Evolutionary conservation across 2,329 filamentous ascomycete genomes (phyloP), one percentile per base, ranked within the genome.

Genomic region (Tolypocladium pustulatum): DNA sequence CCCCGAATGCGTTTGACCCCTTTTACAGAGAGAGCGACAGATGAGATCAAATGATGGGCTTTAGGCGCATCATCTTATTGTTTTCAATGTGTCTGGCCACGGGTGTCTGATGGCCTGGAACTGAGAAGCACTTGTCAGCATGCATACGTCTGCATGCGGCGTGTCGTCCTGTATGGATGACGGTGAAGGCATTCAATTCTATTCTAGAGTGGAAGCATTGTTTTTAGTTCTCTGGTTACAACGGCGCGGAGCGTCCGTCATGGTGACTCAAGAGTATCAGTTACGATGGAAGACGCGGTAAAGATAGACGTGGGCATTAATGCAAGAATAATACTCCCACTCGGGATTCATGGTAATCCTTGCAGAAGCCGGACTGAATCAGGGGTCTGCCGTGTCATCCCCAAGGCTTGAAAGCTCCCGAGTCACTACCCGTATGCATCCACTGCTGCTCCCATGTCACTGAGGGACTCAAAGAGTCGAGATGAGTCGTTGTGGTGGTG

Each of bases 1-100:
- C 62, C 70, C 15, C 61, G 61, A 17, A 55, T 63, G 54, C 66
- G 62, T 6, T 60, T 68, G 7, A 61, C 62, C 9, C 59, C 69
- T 4, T 63, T 66, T 32, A 54, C 53, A 27, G 30, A 53, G 32
- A n/a, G 40, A 20, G 27, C 22, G 32, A 40, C 17, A 2, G 46
- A 54, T 1, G 46, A 59, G 30, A 32, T n/a, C 2, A 37, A 37
- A 32, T 59, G 37, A 54, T 36, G n/a, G 22, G 34, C 13, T 27
- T 7, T 4, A 8, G 34, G 17, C 30, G 9, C 22, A 32, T 34
- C 46, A 52, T 12, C 17, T 34, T 20, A 34, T 27, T 32, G 34
- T 52, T 20, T 34, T 22, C 30, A 52, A 12, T 22, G 25, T 8
- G 27, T 34, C 9, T 4, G 1, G 5, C 15, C 20, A 34, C 12